Conservation (phyloP, 148 eudicot genomes). For the Agrostemma githago region DNA sequence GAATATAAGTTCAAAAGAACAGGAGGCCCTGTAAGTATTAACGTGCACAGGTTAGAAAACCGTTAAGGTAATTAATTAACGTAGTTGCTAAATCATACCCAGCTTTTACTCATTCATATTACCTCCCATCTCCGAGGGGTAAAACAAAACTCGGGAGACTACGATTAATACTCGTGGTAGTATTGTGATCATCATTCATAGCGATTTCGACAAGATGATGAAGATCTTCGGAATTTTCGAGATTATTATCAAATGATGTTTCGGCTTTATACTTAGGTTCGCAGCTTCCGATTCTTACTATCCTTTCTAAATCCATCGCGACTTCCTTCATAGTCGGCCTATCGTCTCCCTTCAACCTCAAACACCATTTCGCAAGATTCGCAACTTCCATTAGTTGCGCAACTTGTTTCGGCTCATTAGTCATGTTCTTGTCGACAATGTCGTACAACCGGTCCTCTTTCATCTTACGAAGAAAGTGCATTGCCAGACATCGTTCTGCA, state of each 20-base stretch:
- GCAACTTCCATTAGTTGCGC: slow-evolving; percentile 19
- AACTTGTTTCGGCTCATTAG: not conserved
- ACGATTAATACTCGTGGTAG: not conserved
- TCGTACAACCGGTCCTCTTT: slow-evolving; percentile 15
- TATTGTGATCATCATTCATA: not conserved
- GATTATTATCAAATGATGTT: not conserved
- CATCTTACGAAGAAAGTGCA: slow-evolving; percentile 13
- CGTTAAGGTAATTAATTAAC: no score
- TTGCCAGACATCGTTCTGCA: slow-evolving; percentile 8
- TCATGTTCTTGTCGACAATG: slow-evolving; percentile 17
- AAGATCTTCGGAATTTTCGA: not conserved
- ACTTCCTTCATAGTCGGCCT: slow-evolving; percentile 26
- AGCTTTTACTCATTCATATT: no score
- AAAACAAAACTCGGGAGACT: not conserved
- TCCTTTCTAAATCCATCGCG: slow-evolving; percentile 13
- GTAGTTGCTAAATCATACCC: no score
- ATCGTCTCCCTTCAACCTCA: slow-evolving; percentile 18
- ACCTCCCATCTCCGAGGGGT: not conserved
- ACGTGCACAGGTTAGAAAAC: no score
- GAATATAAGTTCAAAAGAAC: no score
- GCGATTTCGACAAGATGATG: not conserved
- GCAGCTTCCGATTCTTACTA: slow-evolving; percentile 3
- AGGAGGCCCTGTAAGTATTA: no score
- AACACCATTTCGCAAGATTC: slow-evolving; percentile 15
- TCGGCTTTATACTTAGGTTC: not conserved